A percentile compares a stretch with the other conserved stretches of the same genome.
Conservation (phyloP, 2,329 filamentous ascomycete species). For the Diaporthe capsici region DNA sequence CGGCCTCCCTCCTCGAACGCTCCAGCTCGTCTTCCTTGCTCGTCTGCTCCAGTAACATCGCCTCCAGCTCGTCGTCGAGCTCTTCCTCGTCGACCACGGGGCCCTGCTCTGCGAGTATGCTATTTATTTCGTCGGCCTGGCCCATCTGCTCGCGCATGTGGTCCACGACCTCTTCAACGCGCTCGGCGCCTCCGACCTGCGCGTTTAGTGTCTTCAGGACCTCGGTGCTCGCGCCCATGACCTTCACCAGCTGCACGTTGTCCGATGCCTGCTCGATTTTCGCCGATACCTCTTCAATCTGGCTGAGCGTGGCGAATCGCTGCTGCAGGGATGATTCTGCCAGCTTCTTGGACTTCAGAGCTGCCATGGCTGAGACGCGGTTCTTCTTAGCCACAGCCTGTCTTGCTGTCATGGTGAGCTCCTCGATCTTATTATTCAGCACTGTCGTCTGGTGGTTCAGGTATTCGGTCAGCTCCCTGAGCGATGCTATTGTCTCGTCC, state of each 20-base stretch:
- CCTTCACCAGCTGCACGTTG: slow-evolving; percentile 85
- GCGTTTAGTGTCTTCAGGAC: slow-evolving; percentile 82
- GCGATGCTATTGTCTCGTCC: slow-evolving; percentile 85
- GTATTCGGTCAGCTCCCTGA: slow-evolving; percentile 83
- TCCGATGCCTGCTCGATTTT: slow-evolving; percentile 89
- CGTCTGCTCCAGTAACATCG: slow-evolving; percentile 74
- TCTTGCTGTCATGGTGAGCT: slow-evolving; percentile 75
- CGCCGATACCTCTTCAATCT: slow-evolving; percentile 86
- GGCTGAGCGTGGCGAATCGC: slow-evolving; percentile 79
- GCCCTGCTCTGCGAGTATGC: slow-evolving; percentile 78
- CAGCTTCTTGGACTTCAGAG: slow-evolving; percentile 86
- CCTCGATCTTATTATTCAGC: slow-evolving; percentile 76
- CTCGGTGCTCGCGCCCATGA: slow-evolving; percentile 83
- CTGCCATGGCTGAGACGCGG: slow-evolving; percentile 79
- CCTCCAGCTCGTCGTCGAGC: slow-evolving; percentile 89
- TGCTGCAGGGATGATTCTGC: slow-evolving; percentile 81
- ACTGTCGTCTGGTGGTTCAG: slow-evolving; percentile 80
- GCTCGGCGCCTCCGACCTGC: slow-evolving; percentile 81
- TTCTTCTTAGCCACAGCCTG: slow-evolving; percentile 81
- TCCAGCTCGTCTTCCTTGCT: slow-evolving; percentile 67
- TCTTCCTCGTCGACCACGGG: slow-evolving; percentile 81
- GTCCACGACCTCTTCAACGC: slow-evolving; percentile 82
- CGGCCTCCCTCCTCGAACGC: slow-evolving; percentile 62
- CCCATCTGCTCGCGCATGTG: slow-evolving; percentile 83
- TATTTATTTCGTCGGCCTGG: slow-evolving; percentile 85